A percentile compares a stretch with the other conserved stretches of the same genome.
phyloP scores from a whole-genome alignment of 495 filamentous ascomycete genomes.

The Apiosordaria backusii region DNA sequence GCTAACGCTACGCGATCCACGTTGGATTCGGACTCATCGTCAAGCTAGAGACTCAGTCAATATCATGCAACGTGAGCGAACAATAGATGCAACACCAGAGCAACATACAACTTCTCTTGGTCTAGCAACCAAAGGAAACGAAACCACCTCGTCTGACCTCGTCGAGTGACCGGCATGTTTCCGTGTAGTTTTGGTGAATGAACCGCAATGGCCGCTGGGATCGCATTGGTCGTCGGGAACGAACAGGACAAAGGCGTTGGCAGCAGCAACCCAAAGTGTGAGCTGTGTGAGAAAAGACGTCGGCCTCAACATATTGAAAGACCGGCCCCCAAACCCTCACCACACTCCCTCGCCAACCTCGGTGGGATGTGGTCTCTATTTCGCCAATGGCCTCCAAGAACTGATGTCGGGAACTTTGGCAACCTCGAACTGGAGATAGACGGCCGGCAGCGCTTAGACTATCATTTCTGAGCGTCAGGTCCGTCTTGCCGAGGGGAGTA shows the following conservation, averaged over 20 bases:
- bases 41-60: background rate
- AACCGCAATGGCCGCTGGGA: constrained; percentile 17
- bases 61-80: background rate
- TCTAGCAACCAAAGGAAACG: constrained; percentile 18
- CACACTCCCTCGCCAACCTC: constrained; percentile 25
- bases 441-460: constrained; percentile 14
- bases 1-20: constrained; percentile 18
- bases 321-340: constrained; percentile 21
- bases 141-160: constrained; percentile 14
- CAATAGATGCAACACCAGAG: constrained; percentile 2
- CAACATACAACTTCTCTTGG: constrained; percentile 15
- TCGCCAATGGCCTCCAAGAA: constrained; percentile 12
- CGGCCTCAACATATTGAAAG: constrained; percentile 39
- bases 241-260: constrained; percentile 39
- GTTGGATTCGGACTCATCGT: constrained; percentile 10
- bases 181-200: background rate
- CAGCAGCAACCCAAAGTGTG: constrained; percentile 39
- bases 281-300: constrained; percentile 36
- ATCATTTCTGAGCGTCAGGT: background rate
- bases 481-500: constrained; percentile 24
- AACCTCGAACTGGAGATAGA: background rate
- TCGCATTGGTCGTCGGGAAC: constrained; percentile 25
- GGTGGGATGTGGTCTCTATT: constrained; percentile 13
- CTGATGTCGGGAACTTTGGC: constrained; percentile 7
- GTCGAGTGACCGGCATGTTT: background rate